Evolutionary conservation across 495 filamentous ascomycete species (phyloP).

Genomic region (Tuber umbilicatum): DNA sequence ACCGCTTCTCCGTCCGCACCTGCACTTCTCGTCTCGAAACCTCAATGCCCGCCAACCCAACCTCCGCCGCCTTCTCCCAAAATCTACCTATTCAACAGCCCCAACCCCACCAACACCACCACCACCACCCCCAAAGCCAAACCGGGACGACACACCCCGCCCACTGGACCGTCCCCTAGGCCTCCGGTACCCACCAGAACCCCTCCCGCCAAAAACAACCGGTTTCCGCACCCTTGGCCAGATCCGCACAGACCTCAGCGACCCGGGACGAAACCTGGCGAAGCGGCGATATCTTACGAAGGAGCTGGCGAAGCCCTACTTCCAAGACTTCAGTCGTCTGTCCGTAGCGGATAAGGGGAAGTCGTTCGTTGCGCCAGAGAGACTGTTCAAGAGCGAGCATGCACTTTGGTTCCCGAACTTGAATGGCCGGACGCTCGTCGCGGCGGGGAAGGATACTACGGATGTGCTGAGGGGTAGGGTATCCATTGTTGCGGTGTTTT

Average conservation of each 20-base stretch:
- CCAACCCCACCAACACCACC: conserved; percentile 3
- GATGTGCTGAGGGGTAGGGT: conserved; percentile 61
- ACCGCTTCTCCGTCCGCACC: conserved; percentile 9
- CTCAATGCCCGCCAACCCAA: neutral
- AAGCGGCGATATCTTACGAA: conserved; percentile 52
- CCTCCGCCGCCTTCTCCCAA: neutral
- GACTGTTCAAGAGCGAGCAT: conserved; percentile 64
- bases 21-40: neutral
- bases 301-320: conserved; percentile 73
- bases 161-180: conserved; percentile 72
- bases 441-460: conserved; percentile 59
- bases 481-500: conserved; percentile 72
- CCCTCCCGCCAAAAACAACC: conserved; percentile 60
- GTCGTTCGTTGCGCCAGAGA: conserved; percentile 70
- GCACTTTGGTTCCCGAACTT: conserved; percentile 94
- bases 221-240: conserved; percentile 65
- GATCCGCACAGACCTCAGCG: conserved; percentile 69
- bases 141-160: conserved; percentile 16
- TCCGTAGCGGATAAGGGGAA: conserved; percentile 70
- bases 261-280: conserved; percentile 74
- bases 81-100: neutral
- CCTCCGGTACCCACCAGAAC: conserved; percentile 50
- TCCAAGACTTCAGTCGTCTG: conserved; percentile 84
- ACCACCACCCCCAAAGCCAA: neutral
- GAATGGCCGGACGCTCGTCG: conserved; percentile 62